Percentiles rank a stretch among this genome's conserved stretches.
These are phyloP conservation scores for Penicillium sp. DNA, from an alignment of 2,329 filamentous ascomycete species.

Conservation along the genomic window DNA sequence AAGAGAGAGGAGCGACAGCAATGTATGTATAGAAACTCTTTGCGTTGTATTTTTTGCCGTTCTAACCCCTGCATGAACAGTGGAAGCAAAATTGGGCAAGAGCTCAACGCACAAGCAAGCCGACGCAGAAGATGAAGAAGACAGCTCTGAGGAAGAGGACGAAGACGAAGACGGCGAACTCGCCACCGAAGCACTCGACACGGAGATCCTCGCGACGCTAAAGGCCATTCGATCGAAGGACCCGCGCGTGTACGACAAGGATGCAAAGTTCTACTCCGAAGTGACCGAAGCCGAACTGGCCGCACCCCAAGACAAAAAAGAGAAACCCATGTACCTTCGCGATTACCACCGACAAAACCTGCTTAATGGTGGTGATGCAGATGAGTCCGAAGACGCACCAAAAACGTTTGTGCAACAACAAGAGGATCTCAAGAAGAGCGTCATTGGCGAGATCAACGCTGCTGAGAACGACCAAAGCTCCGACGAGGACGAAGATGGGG, in stretches of 20 bases:
- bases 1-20: conserved; percentile 80
- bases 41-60: not conserved
- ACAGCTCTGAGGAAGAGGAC: conserved; percentile 70
- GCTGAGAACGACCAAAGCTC: conserved; percentile 48
- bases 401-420: conserved; percentile 86
- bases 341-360: conserved; percentile 93
- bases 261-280: conserved; percentile 71
- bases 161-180: conserved; percentile 90
- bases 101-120: conserved; percentile 6
- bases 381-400: conserved; percentile 52
- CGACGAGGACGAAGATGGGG: conserved; percentile 61
- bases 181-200: conserved; percentile 78
- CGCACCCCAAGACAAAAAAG: conserved; percentile 52
- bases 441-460: conserved; percentile 77
- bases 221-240: conserved; percentile 87
- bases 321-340: conserved; percentile 78
- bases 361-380: conserved; percentile 65
- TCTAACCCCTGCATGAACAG: not conserved
- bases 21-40: conserved; percentile 25
- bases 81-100: conserved; percentile 29
- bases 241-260: conserved; percentile 80
- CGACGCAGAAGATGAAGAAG: conserved; percentile 44
- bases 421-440: conserved; percentile 70
- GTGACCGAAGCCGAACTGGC: conserved; percentile 50
- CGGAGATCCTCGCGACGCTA: conserved; percentile 80